Conservation (phyloP, 352 stramenopile species). For the Pythium vanterpoolii region DNA sequence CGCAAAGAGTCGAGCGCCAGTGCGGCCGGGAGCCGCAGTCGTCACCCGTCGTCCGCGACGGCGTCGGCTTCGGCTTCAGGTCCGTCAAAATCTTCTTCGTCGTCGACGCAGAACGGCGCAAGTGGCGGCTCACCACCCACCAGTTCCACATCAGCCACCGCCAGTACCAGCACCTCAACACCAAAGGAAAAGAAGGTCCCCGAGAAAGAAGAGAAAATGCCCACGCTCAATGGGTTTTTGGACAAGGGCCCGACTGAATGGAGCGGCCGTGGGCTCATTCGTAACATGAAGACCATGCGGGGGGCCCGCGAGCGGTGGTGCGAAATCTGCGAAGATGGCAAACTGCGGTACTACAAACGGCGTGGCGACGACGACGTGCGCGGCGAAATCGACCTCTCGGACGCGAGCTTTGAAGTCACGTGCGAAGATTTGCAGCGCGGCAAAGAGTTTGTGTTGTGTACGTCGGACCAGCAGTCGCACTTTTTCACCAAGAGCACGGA, state of each 20-base stretch:
- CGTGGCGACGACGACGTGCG: slow-evolving; percentile 78
- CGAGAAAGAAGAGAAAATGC: slow-evolving; percentile 47
- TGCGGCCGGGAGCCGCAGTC: neutral
- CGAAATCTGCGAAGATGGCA: slow-evolving; percentile 65
- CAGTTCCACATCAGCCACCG: too few species aligned
- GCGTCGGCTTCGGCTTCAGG: too few species aligned
- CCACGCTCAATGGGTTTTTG: slow-evolving; percentile 70
- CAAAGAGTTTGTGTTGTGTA: slow-evolving; percentile 80
- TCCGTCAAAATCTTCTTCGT: neutral
- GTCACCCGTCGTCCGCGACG: slow-evolving; percentile 1
- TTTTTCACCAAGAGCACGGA: slow-evolving; percentile 77
- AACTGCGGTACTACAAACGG: slow-evolving; percentile 86
- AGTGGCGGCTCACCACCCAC: too few species aligned
- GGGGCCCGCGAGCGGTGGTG: slow-evolving; percentile 83
- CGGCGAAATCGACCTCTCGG: slow-evolving; percentile 75
- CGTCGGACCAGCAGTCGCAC: slow-evolving; percentile 81
- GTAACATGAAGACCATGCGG: slow-evolving; percentile 86
- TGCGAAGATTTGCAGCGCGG: slow-evolving; percentile 71
- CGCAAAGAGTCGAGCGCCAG: slow-evolving; percentile 13
- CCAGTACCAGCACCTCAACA: neutral
- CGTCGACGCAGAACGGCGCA: slow-evolving; percentile 2
- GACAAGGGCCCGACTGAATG: slow-evolving; percentile 87
- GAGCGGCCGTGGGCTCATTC: slow-evolving; percentile 70
- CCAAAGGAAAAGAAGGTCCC: slow-evolving; percentile 20
- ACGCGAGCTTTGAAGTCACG: slow-evolving; percentile 78